Conservation (phyloP, 2,329 filamentous ascomycete species). For the Diaporthe eres region DNA sequence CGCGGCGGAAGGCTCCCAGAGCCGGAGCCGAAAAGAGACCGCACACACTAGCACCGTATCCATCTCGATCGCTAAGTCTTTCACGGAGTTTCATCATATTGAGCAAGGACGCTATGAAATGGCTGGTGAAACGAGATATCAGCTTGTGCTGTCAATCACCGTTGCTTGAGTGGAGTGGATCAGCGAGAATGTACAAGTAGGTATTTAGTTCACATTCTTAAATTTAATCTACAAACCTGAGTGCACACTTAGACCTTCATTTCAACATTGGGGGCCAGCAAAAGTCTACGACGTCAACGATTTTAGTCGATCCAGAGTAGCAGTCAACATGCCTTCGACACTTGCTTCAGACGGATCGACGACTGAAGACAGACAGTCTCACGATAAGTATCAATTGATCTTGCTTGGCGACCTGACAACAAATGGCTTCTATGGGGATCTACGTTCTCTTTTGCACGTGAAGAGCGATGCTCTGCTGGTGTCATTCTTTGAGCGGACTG, state of each 20-base stretch:
- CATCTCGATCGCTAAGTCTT: neutral
- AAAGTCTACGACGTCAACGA: neutral
- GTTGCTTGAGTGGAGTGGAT: neutral
- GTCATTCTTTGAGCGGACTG: constrained; percentile 15
- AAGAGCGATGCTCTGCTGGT: constrained; percentile 9
- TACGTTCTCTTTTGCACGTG: neutral
- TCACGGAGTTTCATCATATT: constrained; percentile 3
- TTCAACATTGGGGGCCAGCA: neutral
- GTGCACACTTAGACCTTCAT: neutral
- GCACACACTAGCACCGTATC: neutral
- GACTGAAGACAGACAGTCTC: neutral
- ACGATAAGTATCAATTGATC: constrained; percentile 10
- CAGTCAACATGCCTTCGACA: constrained; percentile 11
- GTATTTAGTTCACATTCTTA: neutral
- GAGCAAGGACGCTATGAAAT: neutral
- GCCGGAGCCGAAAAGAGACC: neutral
- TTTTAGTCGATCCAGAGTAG: constrained; percentile 1
- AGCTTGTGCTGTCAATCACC: neutral
- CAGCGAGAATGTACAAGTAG: neutral
- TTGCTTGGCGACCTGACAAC: constrained; percentile 5
- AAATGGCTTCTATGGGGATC: neutral
- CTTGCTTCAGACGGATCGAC: neutral
- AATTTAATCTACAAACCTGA: neutral
- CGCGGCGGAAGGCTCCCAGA: neutral
- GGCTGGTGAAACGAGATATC: neutral